Conservation (phyloP, 1,139 yeast species). For the Entelexis sorbosivorans region DNA sequence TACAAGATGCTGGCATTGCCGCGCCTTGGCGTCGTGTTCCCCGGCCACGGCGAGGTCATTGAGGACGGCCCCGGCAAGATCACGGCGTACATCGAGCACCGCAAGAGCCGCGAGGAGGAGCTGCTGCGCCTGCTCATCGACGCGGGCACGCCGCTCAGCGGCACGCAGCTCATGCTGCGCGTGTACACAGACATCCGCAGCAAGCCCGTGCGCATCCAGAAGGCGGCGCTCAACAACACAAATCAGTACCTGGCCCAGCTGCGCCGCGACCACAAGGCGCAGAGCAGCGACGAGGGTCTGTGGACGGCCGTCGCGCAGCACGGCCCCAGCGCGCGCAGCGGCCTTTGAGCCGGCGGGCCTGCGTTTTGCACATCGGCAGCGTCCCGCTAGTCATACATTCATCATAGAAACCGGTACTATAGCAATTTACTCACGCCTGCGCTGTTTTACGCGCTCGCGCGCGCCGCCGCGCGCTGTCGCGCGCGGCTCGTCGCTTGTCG, state of each 20-base stretch:
- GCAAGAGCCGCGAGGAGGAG: conserved; percentile 31
- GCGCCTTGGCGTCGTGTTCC: conserved; percentile 26
- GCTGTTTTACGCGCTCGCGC: no score
- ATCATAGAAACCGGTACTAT: not conserved
- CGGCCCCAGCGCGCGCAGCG: conserved; percentile 1
- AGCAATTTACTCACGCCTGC: no score
- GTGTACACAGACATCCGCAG: conserved; percentile 29
- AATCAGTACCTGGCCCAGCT: conserved; percentile 30
- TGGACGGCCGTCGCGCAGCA: conserved; percentile 1
- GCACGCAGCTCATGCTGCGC: conserved; percentile 25
- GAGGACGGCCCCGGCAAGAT: conserved; percentile 29
- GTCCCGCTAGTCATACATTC: not conserved
- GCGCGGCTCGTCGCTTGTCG: no score
- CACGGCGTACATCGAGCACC: conserved; percentile 30
- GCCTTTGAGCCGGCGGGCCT: not conserved
- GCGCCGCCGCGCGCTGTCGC: no score
- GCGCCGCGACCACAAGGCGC: conserved; percentile 22
- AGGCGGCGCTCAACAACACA: conserved; percentile 14
- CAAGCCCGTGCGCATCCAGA: conserved; percentile 30
- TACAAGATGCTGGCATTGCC: conserved; percentile 26
- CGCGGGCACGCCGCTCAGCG: conserved; percentile 16
- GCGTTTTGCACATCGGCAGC: not conserved
- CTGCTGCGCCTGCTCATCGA: conserved; percentile 24
- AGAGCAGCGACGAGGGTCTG: conserved; percentile 5
- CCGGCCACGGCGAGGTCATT: conserved; percentile 34